Evolutionary conservation across 768 basidiomycete genomes (phyloP).

Genomic region (Hypsizygus marmoreus): DNA sequence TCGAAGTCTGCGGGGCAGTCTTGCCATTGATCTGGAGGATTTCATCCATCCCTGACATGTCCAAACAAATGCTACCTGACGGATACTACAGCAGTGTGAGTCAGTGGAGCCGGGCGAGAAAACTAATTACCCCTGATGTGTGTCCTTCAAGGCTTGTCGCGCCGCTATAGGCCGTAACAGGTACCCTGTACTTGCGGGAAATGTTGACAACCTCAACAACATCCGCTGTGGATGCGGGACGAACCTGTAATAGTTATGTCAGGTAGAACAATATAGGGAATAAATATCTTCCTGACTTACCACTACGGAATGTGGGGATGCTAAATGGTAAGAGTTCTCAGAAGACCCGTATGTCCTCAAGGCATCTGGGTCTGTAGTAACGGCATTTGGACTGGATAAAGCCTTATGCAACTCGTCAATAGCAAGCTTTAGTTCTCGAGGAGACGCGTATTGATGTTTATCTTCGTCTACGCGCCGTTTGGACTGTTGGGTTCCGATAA

Average conservation of each 20-base stretch:
- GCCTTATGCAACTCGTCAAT: constrained; percentile 51
- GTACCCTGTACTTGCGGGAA: constrained; percentile 70
- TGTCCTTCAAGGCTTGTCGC: constrained; percentile 90
- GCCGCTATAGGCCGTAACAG: constrained; percentile 80
- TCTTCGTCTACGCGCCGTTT: constrained; percentile 7
- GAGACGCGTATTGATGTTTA: constrained; percentile 43
- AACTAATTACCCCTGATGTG: constrained; percentile 60
- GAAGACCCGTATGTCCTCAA: constrained; percentile 65
- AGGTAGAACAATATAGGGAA: neutral
- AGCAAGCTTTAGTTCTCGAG: constrained; percentile 47
- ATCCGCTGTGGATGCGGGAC: constrained; percentile 71
- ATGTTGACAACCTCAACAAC: constrained; percentile 81
- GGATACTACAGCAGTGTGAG: constrained; percentile 33
- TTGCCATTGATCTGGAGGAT: constrained; percentile 76
- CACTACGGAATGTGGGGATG: constrained; percentile 56
- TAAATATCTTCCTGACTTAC: constrained; percentile 33
- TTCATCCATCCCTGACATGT: constrained; percentile 81
- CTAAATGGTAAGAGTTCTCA: constrained; percentile 67
- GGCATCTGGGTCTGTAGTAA: constrained; percentile 52
- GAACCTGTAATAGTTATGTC: constrained; percentile 42
- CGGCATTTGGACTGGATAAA: constrained; percentile 47
- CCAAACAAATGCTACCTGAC: constrained; percentile 76
- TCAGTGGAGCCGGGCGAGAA: neutral
- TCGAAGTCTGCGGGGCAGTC: constrained; percentile 4
- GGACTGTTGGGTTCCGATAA: constrained; percentile 8